Base-by-base conservation (phyloP, 1,284 basidiomycete species). In the Puccinia horiana region DNA sequence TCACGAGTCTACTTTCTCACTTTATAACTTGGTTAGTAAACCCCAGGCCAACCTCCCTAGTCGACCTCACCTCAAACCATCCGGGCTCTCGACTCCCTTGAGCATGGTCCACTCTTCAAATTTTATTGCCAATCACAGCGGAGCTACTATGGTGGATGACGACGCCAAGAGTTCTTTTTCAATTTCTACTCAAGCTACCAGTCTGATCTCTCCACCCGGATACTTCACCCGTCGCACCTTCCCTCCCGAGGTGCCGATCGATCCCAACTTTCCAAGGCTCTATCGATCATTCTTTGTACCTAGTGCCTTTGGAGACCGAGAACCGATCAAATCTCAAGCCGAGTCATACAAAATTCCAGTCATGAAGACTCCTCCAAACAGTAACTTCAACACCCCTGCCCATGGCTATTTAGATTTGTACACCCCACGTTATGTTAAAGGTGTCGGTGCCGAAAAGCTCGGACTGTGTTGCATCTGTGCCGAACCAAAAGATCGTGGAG, bases 401-500 rank as follows among this genome's bases (percentile, higher is more conserved):
- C 81, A 82, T 82, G 81, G 84, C 81, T 73, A 84, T 84, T 52
- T 84, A 70, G 93, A 94, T 85, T 87, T 94, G 23, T 94, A 94
- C 85, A 93, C 91, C 0, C 92, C 93, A 8, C 89, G 93, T 11
- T 92, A 92, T 84, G 91, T 93, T 67, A 91, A 90, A 84, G 93
- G 93, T 14, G 89, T 88, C 61, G 92, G 92, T 5, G 86, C 87
- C 0, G 89, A 90, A 16, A 94, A 94, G 87, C 89, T 91, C 0
- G 93, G 93, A 0, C 84, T 93, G 42, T 94, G 93, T 85, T 92
- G 93, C 0, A 90, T 94, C 63, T 94, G 93, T 85, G 87, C 90
- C 63, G 93, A 94, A 86, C 85, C 88, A 44, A 86, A 85, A 9
- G 88, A 87, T 58, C 89, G 92, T 16, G 92, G 92, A 0, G 92